Conservation (phyloP, 768 basidiomycete genomes). For the Serpula lacrymans region DNA sequence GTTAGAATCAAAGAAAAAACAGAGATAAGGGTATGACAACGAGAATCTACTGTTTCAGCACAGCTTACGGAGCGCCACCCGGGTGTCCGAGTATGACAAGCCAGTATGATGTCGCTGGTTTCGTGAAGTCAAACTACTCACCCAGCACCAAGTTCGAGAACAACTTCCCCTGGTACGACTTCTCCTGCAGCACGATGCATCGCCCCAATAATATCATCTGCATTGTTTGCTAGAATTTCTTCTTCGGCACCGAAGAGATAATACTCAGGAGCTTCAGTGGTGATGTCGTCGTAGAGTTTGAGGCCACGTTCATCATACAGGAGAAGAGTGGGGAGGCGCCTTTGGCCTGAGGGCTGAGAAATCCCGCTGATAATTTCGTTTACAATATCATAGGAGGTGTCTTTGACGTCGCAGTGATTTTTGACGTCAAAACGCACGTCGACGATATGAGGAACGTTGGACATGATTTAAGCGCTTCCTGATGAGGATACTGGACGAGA, state of each 20-base stretch:
- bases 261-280: slow-evolving; percentile 75
- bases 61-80: too few relatives aligned
- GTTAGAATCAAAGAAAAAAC: background rate
- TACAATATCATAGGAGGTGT: slow-evolving; percentile 34
- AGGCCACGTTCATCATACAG: slow-evolving; percentile 88
- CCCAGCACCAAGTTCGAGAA: slow-evolving; percentile 96
- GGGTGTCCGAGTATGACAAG: slow-evolving; percentile 1
- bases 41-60: too few relatives aligned
- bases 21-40: too few relatives aligned
- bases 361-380: slow-evolving; percentile 55
- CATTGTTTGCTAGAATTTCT: slow-evolving; percentile 70
- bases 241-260: slow-evolving; percentile 91
- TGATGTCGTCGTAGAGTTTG: slow-evolving; percentile 82
- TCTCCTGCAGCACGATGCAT: slow-evolving; percentile 51
- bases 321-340: slow-evolving; percentile 74
- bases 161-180: slow-evolving; percentile 44
- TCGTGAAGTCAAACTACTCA: slow-evolving; percentile 41
- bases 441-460: slow-evolving; percentile 38
- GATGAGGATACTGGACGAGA: too few relatives aligned
- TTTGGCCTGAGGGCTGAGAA: slow-evolving; percentile 47
- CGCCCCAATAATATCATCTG: slow-evolving; percentile 66
- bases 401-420: slow-evolving; percentile 19
- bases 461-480: background rate
- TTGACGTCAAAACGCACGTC: slow-evolving; percentile 38
- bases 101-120: too few relatives aligned